Base-by-base conservation (phyloP, 179 eudicot species). In the Spergularia azorica region DNA sequence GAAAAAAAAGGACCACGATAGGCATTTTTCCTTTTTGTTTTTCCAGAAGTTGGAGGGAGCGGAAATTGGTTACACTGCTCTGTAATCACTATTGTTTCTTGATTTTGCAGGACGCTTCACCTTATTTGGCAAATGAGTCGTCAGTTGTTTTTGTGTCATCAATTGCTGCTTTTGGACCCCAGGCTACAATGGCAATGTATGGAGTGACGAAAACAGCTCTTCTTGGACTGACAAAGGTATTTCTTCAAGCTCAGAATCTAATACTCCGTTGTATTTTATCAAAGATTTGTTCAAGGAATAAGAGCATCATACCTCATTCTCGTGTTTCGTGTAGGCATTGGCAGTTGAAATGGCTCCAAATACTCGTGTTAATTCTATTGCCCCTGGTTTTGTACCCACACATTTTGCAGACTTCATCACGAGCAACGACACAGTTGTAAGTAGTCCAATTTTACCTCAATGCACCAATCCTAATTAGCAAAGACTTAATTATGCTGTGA, bases 151-250 rank as follows among this genome's bases (percentile, higher is more conserved):
- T 93, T 21, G 81, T 93, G 65, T 93, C 99, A 57, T 95, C 99
- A 26, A 81, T 90, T 46, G 75, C 91, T 71, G 99, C 74, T 71
- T 95, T 76, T 76, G 76, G 84, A 16, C 97, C 97, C 26, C 73
- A 76, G 12, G 36, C 90, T 68, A 48, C 89, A 70, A 76, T 89
- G 89, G 91, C 88, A 48, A 88, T 93, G 97, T 95, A 95, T 73
- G 97, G 91, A 36, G 99, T 95, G 78, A 93, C 95, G 16, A 95
- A 93, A 84, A 93, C 97, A 9, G 94, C 99, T 76, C 95, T 95
- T 75, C 88, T 93, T 60, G 99, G 97, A 62, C 92, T 95, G 68
- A 88, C 99, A 20, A 95, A 95, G 98, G 97, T 95, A 84, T 67
- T 76, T 78, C 7, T 17, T 68, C 75, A 32, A 54, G 59, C 63